Base-by-base conservation (phyloP, 2,329 filamentous ascomycete species). In the Tolypocladium album region DNA sequence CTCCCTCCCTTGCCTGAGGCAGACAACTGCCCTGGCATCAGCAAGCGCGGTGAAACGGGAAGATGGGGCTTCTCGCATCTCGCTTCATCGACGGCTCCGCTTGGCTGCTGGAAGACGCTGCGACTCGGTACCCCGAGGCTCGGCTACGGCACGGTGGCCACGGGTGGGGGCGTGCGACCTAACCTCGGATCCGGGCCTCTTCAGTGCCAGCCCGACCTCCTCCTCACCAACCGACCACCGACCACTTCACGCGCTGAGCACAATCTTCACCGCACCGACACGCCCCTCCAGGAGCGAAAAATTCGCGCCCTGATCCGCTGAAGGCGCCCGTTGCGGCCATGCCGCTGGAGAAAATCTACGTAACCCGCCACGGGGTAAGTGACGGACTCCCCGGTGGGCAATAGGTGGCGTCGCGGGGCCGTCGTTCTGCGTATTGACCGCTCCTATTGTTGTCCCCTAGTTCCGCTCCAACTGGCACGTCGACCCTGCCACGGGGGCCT, bases 391-490 rank as follows among this genome's bases (percentile, higher is more conserved):
- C 20, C 8, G 17, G 34, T 20, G 34, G 45, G 22, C 22, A 38
- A 39, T 31, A 40, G 24, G 15, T n/a, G n/a, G 40, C 40, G 40
- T 17, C 40, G 5, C 24, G 38, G 17, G 42, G 27, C 22, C 22
- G 17, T 4, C 8, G 17, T 22, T 36, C 50, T 36, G 50, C 9
- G 55, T 60, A 57, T 60, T 60, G 55, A 60, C 55, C 13, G 9
- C 15, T 64, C 55, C 58, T 63, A 61, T 61, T 62, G 43, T 61
- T 59, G 61, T 60, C 47, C 7, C 60, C 53, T 73, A 95, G 92
- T 96, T 96, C 75, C 91, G 94, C 63, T 88, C 89, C 64, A 92
- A 89, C 72, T 97, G 92, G 91, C 84, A 85, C 52, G 90, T 97
- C 62, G 87, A 97, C 74, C 85, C 86, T 55, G 77, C 81, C 62